Base-by-base conservation (phyloP, 2,329 filamentous ascomycete species). In the Cladophialophora carrionii region DNA sequence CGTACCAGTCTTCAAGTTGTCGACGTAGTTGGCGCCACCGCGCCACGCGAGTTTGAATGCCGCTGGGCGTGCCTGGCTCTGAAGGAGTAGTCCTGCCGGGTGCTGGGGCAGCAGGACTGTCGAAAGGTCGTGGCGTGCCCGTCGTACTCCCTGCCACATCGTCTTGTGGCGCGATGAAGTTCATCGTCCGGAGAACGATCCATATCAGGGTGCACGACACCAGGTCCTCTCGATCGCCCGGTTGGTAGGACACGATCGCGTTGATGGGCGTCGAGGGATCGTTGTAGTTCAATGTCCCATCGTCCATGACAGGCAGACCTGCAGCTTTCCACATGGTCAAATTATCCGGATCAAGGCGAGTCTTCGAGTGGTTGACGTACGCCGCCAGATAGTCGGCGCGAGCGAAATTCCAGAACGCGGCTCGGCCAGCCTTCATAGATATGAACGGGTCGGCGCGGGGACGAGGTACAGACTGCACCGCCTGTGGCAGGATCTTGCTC, bases 341-440 rank as follows among this genome's bases (percentile, higher is more conserved):
- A 63, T 90, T 86, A 57, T 85, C 83, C 0, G 87, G 84, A 65
- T 89, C 85, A 3, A 88, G 77, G 37, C 86, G 81, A 3, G 86
- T 88, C 46, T 83, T 81, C 12, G 80, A 82, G 71, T 86, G 84
- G 69, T 88, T 87, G 70, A 88, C 86, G 70, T 84, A 88, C 59
- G 87, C 86, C 71, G 85, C 83, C 32, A 88, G 77, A 76, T 88
- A 87, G 69, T 89, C 87, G 70, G 89, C 87, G 26, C 86, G 79
- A 17, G 86, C 87, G 73, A 88, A 86, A 68, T 88, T 88, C 87
- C 87, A 89, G 72, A 89, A 89, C 0, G 85, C 85, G 6, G 86
- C 85, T 72, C 78, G 81, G 22, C 86, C 80, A 10, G 80, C 84
- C 72, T 83, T 83, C 2, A 83, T 85, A 1, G 84, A 80, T n/a